These are phyloP conservation scores for Annona cherimola DNA, from an alignment of 164 flowering plant genomes.

Conservation along the genomic window DNA sequence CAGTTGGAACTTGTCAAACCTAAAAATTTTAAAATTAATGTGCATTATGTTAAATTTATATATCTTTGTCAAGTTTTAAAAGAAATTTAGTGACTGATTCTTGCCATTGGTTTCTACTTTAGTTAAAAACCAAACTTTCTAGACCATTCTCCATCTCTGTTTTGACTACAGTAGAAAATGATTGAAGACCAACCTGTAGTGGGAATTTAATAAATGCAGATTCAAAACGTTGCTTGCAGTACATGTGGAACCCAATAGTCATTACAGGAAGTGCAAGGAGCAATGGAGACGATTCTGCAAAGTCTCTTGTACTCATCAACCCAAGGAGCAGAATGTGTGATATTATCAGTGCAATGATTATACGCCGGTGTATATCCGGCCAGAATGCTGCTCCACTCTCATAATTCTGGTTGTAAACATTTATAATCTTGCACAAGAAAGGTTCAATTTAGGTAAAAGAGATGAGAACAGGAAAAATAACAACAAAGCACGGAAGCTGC, in stretches of 20 bases:
- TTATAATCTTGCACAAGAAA: conserved; percentile 45
- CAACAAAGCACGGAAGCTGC: too few relatives aligned
- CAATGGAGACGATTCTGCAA: conserved; percentile 60
- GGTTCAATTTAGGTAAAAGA: too few relatives aligned
- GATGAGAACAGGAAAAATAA: background rate
- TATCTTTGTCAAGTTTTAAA: too few relatives aligned
- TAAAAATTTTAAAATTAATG: too few relatives aligned
- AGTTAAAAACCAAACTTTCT: too few relatives aligned
- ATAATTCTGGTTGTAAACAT: conserved; percentile 76
- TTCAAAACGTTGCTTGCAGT: conserved; percentile 78
- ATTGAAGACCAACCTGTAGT: conserved; percentile 48
- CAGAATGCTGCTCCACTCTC: conserved; percentile 87
- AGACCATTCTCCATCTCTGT: too few relatives aligned
- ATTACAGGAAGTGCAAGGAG: conserved; percentile 67
- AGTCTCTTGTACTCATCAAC: conserved; percentile 56
- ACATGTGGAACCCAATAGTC: conserved; percentile 66
- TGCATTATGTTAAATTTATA: too few relatives aligned
- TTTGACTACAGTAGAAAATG: too few relatives aligned
- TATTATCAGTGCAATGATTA: conserved; percentile 51
- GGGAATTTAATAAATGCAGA: conserved; percentile 68
- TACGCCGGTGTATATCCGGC: conserved; percentile 82
- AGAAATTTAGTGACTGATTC: too few relatives aligned
- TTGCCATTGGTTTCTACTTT: too few relatives aligned
- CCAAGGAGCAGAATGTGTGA: conserved; percentile 77
- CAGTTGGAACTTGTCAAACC: too few relatives aligned